These are phyloP conservation scores for Rhizophagus clarus DNA, from an alignment of 192 early-diverging fungal genomes.

Conservation along the genomic window DNA sequence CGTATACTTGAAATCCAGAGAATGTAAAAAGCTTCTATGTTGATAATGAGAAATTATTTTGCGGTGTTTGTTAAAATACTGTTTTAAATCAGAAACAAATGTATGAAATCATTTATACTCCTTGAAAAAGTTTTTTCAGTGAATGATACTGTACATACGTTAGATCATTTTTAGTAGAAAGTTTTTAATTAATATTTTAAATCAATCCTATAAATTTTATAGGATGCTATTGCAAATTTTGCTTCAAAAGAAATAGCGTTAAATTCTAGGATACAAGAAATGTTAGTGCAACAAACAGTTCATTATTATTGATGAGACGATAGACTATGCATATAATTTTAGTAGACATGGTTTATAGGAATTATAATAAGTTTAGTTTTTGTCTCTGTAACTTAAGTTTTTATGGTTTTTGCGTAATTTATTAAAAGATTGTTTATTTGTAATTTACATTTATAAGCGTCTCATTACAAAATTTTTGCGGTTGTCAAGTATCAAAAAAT, in stretches of 20 bases:
- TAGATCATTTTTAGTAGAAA: not conserved
- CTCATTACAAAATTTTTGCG: too few species aligned
- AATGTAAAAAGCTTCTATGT: constrained; percentile 7
- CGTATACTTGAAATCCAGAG: not conserved
- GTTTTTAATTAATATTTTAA: not conserved
- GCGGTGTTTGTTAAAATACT: not conserved
- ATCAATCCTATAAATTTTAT: not conserved
- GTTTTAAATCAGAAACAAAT: not conserved
- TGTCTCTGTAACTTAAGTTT: too few species aligned
- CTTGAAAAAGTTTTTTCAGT: constrained; percentile 1
- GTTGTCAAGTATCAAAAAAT: too few species aligned
- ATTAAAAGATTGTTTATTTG: too few species aligned
- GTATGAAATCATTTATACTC: not conserved
- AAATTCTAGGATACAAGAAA: not conserved
- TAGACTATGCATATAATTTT: too few species aligned
- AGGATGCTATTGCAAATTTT: not conserved
- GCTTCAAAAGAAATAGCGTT: not conserved
- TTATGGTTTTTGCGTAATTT: too few species aligned
- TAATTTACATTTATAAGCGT: too few species aligned
- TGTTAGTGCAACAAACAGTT: not conserved
- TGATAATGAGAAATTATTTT: constrained; percentile 4
- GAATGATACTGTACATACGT: not conserved
- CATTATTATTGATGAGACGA: constrained; percentile 13
- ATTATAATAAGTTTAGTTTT: too few species aligned
- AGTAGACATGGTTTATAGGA: too few species aligned